Evolutionary conservation across 768 basidiomycete species (phyloP), one percentile per base, ranked within the genome.

Genomic region (Mycena leptocephala): DNA sequence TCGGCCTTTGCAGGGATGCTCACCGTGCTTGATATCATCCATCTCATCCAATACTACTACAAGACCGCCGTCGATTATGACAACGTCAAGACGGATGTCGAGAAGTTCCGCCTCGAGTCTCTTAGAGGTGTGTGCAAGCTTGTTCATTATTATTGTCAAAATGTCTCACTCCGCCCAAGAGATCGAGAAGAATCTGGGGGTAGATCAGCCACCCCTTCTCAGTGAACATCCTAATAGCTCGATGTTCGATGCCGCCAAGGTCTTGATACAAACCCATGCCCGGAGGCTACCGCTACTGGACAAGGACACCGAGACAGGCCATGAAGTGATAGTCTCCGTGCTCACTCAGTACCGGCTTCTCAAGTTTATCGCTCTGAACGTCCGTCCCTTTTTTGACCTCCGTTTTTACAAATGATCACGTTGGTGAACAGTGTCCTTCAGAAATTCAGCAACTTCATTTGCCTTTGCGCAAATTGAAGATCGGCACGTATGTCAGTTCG

Each of bases 41-140:
- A 99, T 84, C 93, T 99, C 78, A 99, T 99, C 78, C 98, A 99
- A 81, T 98, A 97, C 87, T 99, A 99, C 85, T 98, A 99, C 85
- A 93, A 94, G 59, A 96, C 94, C 2, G 93, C 95, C 37, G 71
- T 76, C 0, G 72, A 55, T 8, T 95, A 93, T 83, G 97, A 97
- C 80, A 93, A 92, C 66, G 97, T 97, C 7, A 92, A 94, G 0
- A 91, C 93, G 14, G 97, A 99, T 80, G 98, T 99, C 4, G 98
- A 99, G 83, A 94, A 92, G 0, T 96, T 99, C 83, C 91, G 95
- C 37, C 89, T 99, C 35, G 95, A 97, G 82, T 93, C 93, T 62
- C 86, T 99, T 74, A 88, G 98, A 92, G 97, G 98, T 96, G 81
- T 46, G 91, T 84, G 56, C 78, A 69, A 58, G n/a, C 66, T 61